These are phyloP conservation scores for Eremochloa ophiuroides DNA, from an alignment of 176 grass and related monocot species.

Conservation along the genomic window DNA sequence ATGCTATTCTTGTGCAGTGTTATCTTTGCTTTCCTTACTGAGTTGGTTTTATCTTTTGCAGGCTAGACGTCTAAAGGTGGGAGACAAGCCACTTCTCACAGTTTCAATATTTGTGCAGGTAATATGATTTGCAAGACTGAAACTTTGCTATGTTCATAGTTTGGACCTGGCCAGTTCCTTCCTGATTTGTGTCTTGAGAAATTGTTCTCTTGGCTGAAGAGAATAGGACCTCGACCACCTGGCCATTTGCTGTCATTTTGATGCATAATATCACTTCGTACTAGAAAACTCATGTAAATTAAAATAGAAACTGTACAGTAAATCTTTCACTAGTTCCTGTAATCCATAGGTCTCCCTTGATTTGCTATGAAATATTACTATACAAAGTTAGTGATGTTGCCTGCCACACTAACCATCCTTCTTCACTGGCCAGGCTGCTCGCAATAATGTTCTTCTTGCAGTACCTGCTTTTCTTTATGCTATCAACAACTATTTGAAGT, in stretches of 20 bases:
- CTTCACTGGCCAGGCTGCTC: conserved; percentile 63
- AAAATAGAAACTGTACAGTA: neutral
- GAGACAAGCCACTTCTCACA: conserved; percentile 75
- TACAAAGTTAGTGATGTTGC: neutral
- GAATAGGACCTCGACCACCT: neutral
- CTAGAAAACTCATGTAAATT: conserved; percentile 8
- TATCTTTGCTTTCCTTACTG: neutral
- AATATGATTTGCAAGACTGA: neutral
- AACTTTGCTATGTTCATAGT: conserved; percentile 1
- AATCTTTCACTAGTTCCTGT: conserved; percentile 9
- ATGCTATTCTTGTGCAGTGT: neutral
- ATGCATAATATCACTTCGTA: conserved; percentile 8
- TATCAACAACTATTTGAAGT: conserved; percentile 97
- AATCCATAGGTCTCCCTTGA: neutral
- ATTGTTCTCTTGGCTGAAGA: neutral
- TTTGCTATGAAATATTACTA: neutral
- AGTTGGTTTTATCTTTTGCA: conserved; percentile 32
- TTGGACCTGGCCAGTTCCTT: conserved; percentile 13
- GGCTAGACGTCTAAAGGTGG: conserved; percentile 72
- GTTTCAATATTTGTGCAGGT: conserved; percentile 83
- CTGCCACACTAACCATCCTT: conserved; percentile 26
- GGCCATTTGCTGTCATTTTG: conserved; percentile 15
- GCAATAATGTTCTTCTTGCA: conserved; percentile 88
- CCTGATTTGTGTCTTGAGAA: neutral
- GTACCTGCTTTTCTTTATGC: conserved; percentile 97